Evolutionary conservation across 805 yeast species (phyloP).

Genomic region (Wickerhamomyces queroliae): DNA sequence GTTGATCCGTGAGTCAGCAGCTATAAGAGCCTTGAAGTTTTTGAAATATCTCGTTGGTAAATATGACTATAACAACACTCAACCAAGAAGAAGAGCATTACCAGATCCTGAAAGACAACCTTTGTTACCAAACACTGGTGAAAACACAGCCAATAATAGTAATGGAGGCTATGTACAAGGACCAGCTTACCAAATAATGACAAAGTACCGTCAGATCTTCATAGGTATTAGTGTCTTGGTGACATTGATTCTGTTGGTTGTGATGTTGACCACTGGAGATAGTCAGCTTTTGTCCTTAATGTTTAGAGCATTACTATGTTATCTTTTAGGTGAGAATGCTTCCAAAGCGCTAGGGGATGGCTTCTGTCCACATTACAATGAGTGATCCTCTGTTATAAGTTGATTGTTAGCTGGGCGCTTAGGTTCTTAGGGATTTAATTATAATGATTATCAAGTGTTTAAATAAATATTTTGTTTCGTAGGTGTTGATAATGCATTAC

Average conservation of each 20-base stretch:
- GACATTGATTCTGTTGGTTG: constrained; percentile 2
- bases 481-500: no score
- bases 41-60: not conserved
- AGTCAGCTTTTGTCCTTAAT: constrained; percentile 10
- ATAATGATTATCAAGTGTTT: no score
- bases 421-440: not conserved
- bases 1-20: not conserved
- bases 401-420: no score
- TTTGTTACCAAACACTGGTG: constrained; percentile 1
- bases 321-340: constrained; percentile 9
- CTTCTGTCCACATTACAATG: constrained; percentile 15
- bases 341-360: constrained; percentile 9
- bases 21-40: not conserved
- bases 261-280: constrained; percentile 14
- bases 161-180: not conserved
- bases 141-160: not conserved
- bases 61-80: not conserved
- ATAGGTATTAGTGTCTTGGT: not conserved
- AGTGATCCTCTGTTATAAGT: no score
- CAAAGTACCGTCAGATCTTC: not conserved
- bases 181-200: not conserved
- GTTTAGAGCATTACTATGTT: constrained; percentile 15
- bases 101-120: constrained; percentile 13
- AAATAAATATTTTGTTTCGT: no score
- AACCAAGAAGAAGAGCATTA: no score